Conservation (phyloP, 805 yeast species). For the Candida hispaniensis region DNA sequence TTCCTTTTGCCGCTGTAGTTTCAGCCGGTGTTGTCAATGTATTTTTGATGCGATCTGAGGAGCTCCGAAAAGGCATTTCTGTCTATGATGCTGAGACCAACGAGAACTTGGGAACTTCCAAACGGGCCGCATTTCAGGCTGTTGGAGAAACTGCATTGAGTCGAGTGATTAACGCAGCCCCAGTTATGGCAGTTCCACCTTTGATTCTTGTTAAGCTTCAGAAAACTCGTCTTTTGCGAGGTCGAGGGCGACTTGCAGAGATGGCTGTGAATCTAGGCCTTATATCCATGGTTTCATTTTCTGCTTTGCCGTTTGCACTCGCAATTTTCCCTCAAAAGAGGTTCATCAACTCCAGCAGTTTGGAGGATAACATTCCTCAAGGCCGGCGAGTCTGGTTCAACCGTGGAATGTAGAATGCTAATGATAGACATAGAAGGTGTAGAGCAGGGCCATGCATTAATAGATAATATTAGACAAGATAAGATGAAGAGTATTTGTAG, state of each 20-base stretch:
- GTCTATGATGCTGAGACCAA: constrained; percentile 32
- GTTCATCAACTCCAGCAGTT: constrained; percentile 41
- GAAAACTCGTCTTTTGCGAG: constrained; percentile 47
- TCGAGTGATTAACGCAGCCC: constrained; percentile 91
- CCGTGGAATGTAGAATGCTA: constrained; percentile 84
- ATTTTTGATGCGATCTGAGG: constrained; percentile 94
- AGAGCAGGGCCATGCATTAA: too few species aligned
- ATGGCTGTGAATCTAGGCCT: constrained; percentile 73
- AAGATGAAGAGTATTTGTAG: too few species aligned
- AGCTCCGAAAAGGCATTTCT: constrained; percentile 49
- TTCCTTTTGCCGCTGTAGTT: constrained; percentile 98
- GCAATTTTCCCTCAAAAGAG: constrained; percentile 93
- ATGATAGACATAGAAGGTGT: too few species aligned
- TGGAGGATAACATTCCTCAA: constrained; percentile 53
- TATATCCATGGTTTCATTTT: constrained; percentile 74
- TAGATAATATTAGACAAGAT: too few species aligned
- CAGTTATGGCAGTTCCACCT: constrained; percentile 96
- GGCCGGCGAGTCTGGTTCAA: constrained; percentile 69
- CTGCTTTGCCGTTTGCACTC: constrained; percentile 85
- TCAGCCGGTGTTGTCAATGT: constrained; percentile 95
- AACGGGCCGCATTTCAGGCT: constrained; percentile 80
- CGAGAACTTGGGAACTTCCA: constrained; percentile 50
- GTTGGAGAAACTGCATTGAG: constrained; percentile 96
- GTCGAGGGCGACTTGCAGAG: constrained; percentile 54
- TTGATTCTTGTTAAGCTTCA: constrained; percentile 70